phyloP scores from a whole-genome alignment of 2,329 filamentous ascomycete species.

The Davidsoniella australis region DNA sequence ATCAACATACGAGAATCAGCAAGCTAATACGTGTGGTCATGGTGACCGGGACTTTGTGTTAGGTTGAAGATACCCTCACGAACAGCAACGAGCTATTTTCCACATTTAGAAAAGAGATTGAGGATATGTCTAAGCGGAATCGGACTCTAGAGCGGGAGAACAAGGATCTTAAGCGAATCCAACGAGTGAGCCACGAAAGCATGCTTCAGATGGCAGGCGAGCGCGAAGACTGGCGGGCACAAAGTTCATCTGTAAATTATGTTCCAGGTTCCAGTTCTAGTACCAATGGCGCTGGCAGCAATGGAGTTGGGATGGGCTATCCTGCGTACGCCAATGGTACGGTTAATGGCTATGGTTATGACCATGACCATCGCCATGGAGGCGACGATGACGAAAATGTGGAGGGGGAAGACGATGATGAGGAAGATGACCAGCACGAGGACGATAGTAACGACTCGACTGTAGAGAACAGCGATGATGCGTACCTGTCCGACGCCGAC shows the following conservation, averaged over 20 bases:
- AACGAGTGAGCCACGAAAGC: constrained; percentile 83
- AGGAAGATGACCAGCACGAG: neutral
- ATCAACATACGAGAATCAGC: neutral
- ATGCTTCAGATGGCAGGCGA: constrained; percentile 97
- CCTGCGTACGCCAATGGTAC: neutral
- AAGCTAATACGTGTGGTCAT: constrained; percentile 5
- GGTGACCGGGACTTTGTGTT: constrained; percentile 2
- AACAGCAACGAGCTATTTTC: constrained; percentile 96
- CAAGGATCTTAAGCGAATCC: constrained; percentile 74
- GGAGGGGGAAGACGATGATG: neutral
- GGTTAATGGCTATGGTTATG: neutral
- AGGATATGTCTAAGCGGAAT: constrained; percentile 98
- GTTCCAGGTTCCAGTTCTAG: constrained; percentile 6
- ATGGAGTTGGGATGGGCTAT: constrained; percentile 1
- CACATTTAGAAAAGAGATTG: constrained; percentile 97
- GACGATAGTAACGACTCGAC: constrained; percentile 4
- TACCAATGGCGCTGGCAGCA: neutral
- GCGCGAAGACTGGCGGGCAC: constrained; percentile 53
- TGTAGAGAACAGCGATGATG: constrained; percentile 6
- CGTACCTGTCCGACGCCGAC: constrained; percentile 5
- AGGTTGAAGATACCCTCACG: constrained; percentile 97
- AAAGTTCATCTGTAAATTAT: constrained; percentile 28
- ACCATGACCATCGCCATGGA: neutral
- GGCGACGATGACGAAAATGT: neutral
- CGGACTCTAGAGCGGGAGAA: constrained; percentile 96